These are phyloP conservation scores for Exophiala mesophila DNA, from an alignment of 2,329 filamentous ascomycete species.

Conservation along the genomic window DNA sequence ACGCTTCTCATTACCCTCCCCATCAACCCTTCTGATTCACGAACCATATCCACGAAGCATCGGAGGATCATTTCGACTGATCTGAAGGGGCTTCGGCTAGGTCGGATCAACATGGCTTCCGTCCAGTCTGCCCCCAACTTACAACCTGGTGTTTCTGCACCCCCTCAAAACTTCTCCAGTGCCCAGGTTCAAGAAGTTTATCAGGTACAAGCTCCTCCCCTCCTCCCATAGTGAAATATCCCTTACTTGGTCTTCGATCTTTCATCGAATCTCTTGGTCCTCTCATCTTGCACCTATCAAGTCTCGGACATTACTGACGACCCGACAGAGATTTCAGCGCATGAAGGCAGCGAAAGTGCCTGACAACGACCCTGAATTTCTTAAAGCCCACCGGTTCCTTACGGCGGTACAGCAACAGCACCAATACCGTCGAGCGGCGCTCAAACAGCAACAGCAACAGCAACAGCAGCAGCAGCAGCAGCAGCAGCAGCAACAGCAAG, in stretches of 20 bases:
- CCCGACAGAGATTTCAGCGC: conserved; percentile 70
- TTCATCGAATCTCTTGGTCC: too few species aligned
- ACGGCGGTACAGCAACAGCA: conserved; percentile 64
- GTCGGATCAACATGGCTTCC: conserved; percentile 86
- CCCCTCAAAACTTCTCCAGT: conserved; percentile 66
- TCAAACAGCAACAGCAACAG: conserved; percentile 52
- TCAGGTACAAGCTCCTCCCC: conserved; percentile 32
- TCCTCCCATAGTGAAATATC: conserved; percentile 5
- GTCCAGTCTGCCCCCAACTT: conserved; percentile 68
- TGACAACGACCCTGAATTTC: conserved; percentile 76
- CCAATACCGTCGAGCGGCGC: conserved; percentile 54
- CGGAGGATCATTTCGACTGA: too few species aligned
- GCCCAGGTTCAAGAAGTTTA: conserved; percentile 73
- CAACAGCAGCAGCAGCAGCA: conserved; percentile 47
- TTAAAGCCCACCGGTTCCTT: conserved; percentile 75
- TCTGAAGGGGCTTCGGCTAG: too few species aligned
- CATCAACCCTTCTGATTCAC: too few species aligned
- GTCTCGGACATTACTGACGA: conserved; percentile 33
- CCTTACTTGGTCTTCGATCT: background rate
- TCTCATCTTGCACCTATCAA: too few species aligned
- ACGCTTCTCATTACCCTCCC: too few species aligned
- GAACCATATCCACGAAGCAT: too few species aligned
- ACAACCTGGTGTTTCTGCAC: conserved; percentile 58
- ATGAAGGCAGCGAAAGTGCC: conserved; percentile 84
- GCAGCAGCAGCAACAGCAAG: conserved; percentile 23